These are phyloP conservation scores for Calonectria leucothoes DNA, from an alignment of 2,329 filamentous ascomycete genomes.

Conservation along the genomic window DNA sequence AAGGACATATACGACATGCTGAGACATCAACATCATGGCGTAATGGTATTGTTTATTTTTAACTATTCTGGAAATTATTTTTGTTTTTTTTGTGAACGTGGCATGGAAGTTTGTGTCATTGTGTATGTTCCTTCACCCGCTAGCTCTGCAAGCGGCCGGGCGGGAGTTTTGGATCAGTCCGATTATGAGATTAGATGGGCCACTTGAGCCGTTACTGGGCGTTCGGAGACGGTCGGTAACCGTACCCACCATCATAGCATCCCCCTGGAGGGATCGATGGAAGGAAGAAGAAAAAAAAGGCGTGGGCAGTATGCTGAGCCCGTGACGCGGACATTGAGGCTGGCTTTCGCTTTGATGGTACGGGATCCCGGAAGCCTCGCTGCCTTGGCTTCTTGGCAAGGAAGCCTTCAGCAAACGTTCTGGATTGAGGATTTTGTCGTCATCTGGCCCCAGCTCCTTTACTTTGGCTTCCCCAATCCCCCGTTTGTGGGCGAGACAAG, in stretches of 20 bases:
- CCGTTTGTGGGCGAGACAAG: background rate
- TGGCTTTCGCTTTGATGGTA: background rate
- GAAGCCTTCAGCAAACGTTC: conserved; percentile 3
- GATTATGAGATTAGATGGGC: background rate
- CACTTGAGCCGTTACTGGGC: background rate
- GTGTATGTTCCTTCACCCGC: background rate
- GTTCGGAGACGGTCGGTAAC: background rate
- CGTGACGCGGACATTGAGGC: background rate
- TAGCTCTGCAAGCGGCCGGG: background rate
- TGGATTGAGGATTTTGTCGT: background rate
- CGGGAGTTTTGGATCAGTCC: background rate
- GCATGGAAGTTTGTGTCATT: background rate
- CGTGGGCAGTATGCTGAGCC: background rate
- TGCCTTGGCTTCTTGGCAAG: background rate
- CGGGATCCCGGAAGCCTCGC: background rate
- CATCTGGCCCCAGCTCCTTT: background rate
- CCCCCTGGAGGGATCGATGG: background rate
- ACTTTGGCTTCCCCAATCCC: background rate
- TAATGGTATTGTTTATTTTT: background rate
- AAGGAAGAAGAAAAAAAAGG: background rate
- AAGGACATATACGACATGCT: background rate
- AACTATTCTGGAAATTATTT: background rate
- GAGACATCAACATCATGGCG: background rate
- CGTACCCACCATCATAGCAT: background rate
- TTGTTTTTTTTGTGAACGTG: background rate